phyloP scores from a whole-genome alignment of 2,329 filamentous ascomycete genomes.

The Fusarium subtropicale region DNA sequence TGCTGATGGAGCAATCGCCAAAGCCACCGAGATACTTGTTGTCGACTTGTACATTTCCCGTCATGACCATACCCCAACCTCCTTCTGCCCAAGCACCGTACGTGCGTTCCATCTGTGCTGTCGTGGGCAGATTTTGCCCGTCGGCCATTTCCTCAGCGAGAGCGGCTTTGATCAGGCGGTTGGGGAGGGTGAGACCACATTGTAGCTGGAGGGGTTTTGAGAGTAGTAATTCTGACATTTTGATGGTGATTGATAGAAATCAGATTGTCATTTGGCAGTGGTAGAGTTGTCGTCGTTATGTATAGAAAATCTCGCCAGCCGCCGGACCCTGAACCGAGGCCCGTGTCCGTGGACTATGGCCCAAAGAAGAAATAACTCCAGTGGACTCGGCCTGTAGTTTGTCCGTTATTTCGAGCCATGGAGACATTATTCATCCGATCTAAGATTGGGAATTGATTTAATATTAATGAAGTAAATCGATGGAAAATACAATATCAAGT shows the following conservation, averaged over 20 bases:
- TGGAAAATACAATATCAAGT: too few relatives aligned
- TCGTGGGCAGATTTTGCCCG: constrained; percentile 57
- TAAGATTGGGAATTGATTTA: neutral
- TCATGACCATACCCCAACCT: constrained; percentile 65
- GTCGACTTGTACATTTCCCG: constrained; percentile 62
- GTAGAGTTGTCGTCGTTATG: neutral
- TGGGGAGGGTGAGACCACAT: constrained; percentile 66
- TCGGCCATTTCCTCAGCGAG: constrained; percentile 61
- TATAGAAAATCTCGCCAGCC: constrained; percentile 7
- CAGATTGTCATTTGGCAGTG: neutral
- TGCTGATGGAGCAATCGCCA: constrained; percentile 52
- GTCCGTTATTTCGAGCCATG: constrained; percentile 15
- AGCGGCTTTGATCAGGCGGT: constrained; percentile 65
- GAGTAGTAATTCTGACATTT: constrained; percentile 31
- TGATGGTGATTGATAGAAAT: neutral
- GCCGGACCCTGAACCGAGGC: constrained; percentile 6
- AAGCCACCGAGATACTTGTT: constrained; percentile 52
- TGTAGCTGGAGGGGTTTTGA: constrained; percentile 60
- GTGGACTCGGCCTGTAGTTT: constrained; percentile 24
- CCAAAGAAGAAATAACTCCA: constrained; percentile 19
- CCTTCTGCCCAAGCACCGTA: constrained; percentile 67
- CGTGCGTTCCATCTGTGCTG: constrained; percentile 54
- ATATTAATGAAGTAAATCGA: too few relatives aligned
- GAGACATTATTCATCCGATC: constrained; percentile 13
- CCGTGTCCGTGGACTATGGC: constrained; percentile 21